These are phyloP conservation scores for Aspergillus uvarum DNA, from an alignment of 2,329 filamentous ascomycete genomes.

Conservation along the genomic window DNA sequence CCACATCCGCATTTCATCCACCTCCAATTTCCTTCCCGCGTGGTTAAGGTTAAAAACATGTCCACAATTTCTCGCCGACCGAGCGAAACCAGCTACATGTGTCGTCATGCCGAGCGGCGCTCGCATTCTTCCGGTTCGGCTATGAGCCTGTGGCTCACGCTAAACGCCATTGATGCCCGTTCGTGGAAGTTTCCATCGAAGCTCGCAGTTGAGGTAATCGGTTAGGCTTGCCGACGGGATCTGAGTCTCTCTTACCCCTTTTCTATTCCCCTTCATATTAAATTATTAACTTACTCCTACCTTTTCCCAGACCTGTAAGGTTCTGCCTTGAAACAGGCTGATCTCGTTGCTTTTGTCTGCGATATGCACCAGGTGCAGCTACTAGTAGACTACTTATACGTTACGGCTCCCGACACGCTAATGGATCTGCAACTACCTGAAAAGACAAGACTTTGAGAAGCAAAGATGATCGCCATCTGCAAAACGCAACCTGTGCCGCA, in stretches of 20 bases:
- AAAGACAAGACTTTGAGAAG: background rate
- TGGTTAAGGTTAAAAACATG: background rate
- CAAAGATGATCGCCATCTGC: background rate
- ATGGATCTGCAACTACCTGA: background rate
- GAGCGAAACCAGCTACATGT: background rate
- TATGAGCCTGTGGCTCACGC: background rate
- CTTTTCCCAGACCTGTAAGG: too few species aligned
- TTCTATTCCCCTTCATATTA: background rate
- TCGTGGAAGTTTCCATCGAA: constrained; percentile 6
- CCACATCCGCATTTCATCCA: background rate
- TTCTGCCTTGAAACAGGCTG: background rate
- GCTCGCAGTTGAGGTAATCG: background rate
- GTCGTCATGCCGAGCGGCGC: background rate
- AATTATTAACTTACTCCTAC: too few species aligned
- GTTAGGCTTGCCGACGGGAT: background rate
- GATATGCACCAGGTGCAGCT: background rate
- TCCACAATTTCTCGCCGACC: background rate
- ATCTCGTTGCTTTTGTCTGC: background rate
- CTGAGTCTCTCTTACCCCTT: background rate
- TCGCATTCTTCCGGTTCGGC: too few species aligned
- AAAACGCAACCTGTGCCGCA: background rate
- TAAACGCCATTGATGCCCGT: background rate
- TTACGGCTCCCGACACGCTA: background rate
- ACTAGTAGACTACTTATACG: background rate
- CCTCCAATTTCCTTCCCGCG: background rate